Percentiles rank a stretch among this genome's conserved stretches.
Evolutionary conservation across 306 rosid species (phyloP).

Genomic region (Medicago arabica): DNA sequence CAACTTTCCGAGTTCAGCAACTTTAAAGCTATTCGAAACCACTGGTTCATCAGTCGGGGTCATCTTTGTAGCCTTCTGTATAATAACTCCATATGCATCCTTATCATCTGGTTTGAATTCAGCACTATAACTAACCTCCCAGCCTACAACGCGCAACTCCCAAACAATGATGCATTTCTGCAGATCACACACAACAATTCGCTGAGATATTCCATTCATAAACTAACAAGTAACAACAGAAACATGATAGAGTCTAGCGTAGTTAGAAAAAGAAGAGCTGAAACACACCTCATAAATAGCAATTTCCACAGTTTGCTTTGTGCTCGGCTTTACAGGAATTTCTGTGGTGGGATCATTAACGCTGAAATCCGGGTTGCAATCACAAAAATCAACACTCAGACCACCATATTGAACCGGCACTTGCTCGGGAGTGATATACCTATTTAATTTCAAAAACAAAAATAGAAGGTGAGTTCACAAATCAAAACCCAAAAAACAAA

Average conservation of each 20-base stretch:
- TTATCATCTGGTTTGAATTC: slow-evolving; percentile 81
- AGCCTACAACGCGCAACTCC: slow-evolving; percentile 97
- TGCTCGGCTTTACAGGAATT: slow-evolving; percentile 70
- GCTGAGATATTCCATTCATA: slow-evolving; percentile 31
- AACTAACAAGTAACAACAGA: slow-evolving; percentile 15
- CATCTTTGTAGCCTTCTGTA: slow-evolving; percentile 82
- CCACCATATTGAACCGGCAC: slow-evolving; percentile 95
- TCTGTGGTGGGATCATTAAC: slow-evolving; percentile 67
- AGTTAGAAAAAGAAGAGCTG: slow-evolving; percentile 2
- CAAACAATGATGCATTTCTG: slow-evolving; percentile 88
- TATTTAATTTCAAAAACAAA: slow-evolving; percentile 34
- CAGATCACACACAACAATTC: slow-evolving; percentile 36
- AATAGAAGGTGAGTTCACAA: slow-evolving; percentile 11
- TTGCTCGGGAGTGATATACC: slow-evolving; percentile 87
- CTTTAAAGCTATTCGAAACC: slow-evolving; percentile 70
- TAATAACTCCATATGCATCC: slow-evolving; percentile 65
- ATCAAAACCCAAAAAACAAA: slow-evolving; percentile 25
- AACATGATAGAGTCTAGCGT: neutral
- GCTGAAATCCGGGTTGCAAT: slow-evolving; percentile 90
- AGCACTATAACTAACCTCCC: slow-evolving; percentile 90
- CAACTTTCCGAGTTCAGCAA: slow-evolving; percentile 78
- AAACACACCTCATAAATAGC: slow-evolving; percentile 84
- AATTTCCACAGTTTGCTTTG: slow-evolving; percentile 93
- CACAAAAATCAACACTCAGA: slow-evolving; percentile 86
- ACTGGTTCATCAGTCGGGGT: slow-evolving; percentile 80